Percentiles rank a stretch among this genome's conserved stretches.
phyloP scores from a whole-genome alignment of 208 protist genomes.

The Trypanosoma boissoni region DNA sequence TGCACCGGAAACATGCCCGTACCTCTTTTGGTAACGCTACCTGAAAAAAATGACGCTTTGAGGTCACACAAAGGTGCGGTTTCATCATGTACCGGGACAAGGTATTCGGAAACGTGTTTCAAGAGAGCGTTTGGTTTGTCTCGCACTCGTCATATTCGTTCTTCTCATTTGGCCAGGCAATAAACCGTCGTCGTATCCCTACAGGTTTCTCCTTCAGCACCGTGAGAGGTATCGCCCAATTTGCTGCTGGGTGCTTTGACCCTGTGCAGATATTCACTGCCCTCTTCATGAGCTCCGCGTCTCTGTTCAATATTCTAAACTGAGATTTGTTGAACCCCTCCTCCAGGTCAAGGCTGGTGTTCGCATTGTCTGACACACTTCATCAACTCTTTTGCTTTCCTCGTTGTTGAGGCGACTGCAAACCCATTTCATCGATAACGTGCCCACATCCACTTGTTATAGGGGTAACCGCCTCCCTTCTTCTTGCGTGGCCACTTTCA shows the following conservation, averaged over 20 bases:
- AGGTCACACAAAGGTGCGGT: slow-evolving; percentile 5
- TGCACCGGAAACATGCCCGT: neutral
- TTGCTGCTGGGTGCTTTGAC: neutral
- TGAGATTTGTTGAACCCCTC: neutral
- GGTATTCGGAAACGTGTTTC: neutral
- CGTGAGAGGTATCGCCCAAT: neutral
- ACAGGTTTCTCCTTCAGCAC: neutral
- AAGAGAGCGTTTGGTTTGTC: neutral
- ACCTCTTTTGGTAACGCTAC: neutral
- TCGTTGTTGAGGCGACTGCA: neutral
- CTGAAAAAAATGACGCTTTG: slow-evolving; percentile 11
- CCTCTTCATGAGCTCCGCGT: neutral
- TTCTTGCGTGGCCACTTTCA: neutral
- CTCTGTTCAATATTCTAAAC: neutral
- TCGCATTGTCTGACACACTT: neutral
- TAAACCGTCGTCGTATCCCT: neutral
- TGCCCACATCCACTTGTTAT: neutral
- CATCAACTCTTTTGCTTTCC: neutral
- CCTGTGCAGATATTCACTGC: neutral
- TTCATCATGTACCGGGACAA: slow-evolving; percentile 2
- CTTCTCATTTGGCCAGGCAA: neutral
- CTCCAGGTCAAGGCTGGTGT: neutral
- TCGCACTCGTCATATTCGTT: neutral
- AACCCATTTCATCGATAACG: neutral
- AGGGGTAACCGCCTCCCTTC: neutral